These are phyloP conservation scores for Aspergillus awamori DNA, from an alignment of 2,329 filamentous ascomycete genomes.

Conservation along the genomic window DNA sequence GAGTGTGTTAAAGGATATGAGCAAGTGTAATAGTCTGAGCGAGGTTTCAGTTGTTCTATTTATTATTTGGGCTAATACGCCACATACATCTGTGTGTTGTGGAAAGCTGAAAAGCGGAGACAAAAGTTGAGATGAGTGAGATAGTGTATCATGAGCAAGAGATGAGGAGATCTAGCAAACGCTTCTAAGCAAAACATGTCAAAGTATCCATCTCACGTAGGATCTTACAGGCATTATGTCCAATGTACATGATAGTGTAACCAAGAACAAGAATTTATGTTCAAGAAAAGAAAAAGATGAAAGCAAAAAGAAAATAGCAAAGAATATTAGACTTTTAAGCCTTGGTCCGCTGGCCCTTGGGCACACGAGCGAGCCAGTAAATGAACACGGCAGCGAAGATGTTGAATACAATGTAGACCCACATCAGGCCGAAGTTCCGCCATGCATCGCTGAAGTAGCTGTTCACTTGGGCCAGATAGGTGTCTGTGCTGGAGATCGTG, in stretches of 20 bases:
- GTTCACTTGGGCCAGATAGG: slow-evolving; percentile 47
- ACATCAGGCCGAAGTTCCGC: slow-evolving; percentile 72
- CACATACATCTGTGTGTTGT: no score
- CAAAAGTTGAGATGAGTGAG: no score
- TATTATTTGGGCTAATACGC: no score
- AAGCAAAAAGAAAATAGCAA: not conserved
- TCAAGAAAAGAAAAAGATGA: not conserved
- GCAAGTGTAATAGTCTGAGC: no score
- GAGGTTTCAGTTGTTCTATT: no score
- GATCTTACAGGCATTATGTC: not conserved
- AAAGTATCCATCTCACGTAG: not conserved
- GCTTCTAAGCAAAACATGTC: not conserved
- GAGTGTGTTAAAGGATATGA: no score
- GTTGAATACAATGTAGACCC: slow-evolving; percentile 68
- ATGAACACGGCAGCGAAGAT: slow-evolving; percentile 59
- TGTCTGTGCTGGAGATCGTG: slow-evolving; percentile 48
- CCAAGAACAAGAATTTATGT: not conserved
- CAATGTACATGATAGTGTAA: not conserved
- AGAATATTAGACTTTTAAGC: not conserved
- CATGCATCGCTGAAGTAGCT: slow-evolving; percentile 57
- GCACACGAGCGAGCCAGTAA: slow-evolving; percentile 66
- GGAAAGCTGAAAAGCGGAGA: no score
- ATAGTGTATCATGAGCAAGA: not conserved
- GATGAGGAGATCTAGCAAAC: not conserved
- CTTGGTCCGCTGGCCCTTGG: slow-evolving; percentile 40